These are phyloP conservation scores for Ceratobasidium sp. DNA, from an alignment of 1,284 basidiomycete species.

Conservation along the genomic window DNA sequence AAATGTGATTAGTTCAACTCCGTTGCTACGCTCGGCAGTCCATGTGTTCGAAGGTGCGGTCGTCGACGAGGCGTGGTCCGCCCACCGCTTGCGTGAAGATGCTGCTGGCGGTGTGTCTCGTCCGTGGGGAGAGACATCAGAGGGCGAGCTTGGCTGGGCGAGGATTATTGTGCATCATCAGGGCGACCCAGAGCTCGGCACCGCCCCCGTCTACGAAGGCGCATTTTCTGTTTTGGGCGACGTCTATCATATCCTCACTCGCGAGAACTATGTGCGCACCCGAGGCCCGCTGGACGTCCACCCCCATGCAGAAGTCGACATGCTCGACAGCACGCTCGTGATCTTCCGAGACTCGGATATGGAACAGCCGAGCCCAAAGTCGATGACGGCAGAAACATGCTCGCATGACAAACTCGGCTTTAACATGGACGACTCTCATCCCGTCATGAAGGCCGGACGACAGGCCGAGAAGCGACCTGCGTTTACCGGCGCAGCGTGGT, in stretches of 20 bases:
- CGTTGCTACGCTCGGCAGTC: slow-evolving; percentile 60
- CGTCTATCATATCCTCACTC: slow-evolving; percentile 80
- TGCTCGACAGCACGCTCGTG: slow-evolving; percentile 69
- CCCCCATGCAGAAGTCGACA: slow-evolving; percentile 67
- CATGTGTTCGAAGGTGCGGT: slow-evolving; percentile 58
- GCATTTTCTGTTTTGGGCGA: slow-evolving; percentile 77
- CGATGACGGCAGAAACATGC: slow-evolving; percentile 69
- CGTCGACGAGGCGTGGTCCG: slow-evolving; percentile 65
- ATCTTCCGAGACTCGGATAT: slow-evolving; percentile 78
- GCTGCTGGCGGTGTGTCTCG: slow-evolving; percentile 61
- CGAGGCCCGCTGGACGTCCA: slow-evolving; percentile 43
- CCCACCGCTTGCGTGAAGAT: slow-evolving; percentile 71
- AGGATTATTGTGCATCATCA: slow-evolving; percentile 77
- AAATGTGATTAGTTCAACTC: slow-evolving; percentile 58
- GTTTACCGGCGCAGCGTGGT: slow-evolving; percentile 57
- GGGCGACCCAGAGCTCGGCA: slow-evolving; percentile 65
- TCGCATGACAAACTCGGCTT: slow-evolving; percentile 76
- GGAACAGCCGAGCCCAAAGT: slow-evolving; percentile 17
- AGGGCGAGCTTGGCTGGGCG: slow-evolving; percentile 74
- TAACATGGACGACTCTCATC: slow-evolving; percentile 74
- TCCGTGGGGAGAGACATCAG: slow-evolving; percentile 59
- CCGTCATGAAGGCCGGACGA: slow-evolving; percentile 60
- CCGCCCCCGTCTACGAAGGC: slow-evolving; percentile 78
- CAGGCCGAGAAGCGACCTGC: slow-evolving; percentile 49
- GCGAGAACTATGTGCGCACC: slow-evolving; percentile 76